These are phyloP conservation scores for Paulownia fortunei DNA, from an alignment of 257 asterid genomes.

Conservation along the genomic window DNA sequence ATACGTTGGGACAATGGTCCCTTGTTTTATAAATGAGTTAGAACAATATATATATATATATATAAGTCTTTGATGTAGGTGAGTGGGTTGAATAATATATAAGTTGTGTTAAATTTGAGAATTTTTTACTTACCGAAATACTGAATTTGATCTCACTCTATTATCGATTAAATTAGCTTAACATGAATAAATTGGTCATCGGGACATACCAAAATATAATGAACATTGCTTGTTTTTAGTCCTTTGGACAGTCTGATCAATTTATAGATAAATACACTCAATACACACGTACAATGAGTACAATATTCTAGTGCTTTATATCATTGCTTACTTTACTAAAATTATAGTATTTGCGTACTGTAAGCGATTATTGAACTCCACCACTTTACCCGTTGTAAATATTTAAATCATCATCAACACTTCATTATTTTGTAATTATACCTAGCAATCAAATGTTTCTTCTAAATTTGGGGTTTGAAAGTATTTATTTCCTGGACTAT, in stretches of 20 bases:
- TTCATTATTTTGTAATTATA: not conserved
- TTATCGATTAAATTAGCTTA: not conserved
- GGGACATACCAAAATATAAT: not conserved
- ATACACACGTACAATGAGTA: too few species aligned
- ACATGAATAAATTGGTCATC: not conserved
- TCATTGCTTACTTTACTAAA: not conserved
- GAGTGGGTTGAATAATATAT: not conserved
- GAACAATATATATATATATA: not conserved
- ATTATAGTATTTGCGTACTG: too few species aligned
- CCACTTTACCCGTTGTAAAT: not conserved
- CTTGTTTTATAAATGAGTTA: slow-evolving; percentile 19
- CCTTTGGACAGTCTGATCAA: too few species aligned
- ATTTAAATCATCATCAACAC: too few species aligned
- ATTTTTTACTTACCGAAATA: too few species aligned
- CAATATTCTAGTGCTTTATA: too few species aligned
- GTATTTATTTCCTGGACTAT: not conserved
- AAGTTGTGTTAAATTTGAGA: not conserved
- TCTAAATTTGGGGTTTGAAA: not conserved
- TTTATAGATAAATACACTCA: too few species aligned
- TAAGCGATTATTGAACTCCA: too few species aligned
- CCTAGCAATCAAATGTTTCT: not conserved
- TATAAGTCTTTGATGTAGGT: not conserved
- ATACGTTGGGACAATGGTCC: slow-evolving; percentile 20
- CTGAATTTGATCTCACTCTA: not conserved
- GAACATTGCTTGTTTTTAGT: not conserved